phyloP scores from a whole-genome alignment of 306 rosid species.

The Pueraria montana region DNA sequence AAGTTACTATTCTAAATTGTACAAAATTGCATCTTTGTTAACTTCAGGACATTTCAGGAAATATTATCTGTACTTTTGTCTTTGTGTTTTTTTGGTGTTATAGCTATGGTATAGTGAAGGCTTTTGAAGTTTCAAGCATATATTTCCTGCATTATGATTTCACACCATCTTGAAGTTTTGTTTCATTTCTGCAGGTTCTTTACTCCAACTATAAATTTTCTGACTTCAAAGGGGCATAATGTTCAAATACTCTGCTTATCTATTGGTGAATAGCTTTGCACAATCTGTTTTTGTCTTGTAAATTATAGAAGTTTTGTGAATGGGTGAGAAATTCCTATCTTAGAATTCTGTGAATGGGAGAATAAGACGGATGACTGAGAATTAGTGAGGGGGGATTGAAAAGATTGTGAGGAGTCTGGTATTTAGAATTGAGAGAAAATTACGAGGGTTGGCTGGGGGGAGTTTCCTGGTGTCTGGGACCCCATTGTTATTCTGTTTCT shows the following conservation, averaged over 20 bases:
- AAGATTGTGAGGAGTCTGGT: background rate
- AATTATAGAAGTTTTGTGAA: conserved; percentile 10
- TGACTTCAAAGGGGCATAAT: conserved; percentile 76
- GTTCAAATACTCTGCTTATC: conserved; percentile 86
- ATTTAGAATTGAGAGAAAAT: background rate
- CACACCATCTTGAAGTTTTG: conserved; percentile 36
- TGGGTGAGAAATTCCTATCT: background rate
- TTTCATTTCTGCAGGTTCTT: conserved; percentile 80
- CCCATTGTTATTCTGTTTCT: background rate
- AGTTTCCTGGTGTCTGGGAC: background rate
- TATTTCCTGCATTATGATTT: conserved; percentile 37
- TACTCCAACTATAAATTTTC: conserved; percentile 82
- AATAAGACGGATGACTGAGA: background rate
- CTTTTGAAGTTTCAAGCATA: conserved; percentile 10
- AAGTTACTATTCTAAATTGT: background rate
- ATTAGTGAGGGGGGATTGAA: background rate
- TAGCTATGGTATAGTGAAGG: background rate
- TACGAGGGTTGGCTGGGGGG: background rate
- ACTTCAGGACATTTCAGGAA: background rate
- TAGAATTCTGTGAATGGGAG: background rate
- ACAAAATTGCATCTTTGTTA: background rate
- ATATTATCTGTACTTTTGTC: background rate
- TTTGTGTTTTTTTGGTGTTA: background rate
- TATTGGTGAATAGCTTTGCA: conserved; percentile 64
- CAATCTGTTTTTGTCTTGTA: conserved; percentile 29